These are phyloP conservation scores for Pleurotus citrinopileatus DNA, from an alignment of 768 basidiomycete species.

Conservation along the genomic window DNA sequence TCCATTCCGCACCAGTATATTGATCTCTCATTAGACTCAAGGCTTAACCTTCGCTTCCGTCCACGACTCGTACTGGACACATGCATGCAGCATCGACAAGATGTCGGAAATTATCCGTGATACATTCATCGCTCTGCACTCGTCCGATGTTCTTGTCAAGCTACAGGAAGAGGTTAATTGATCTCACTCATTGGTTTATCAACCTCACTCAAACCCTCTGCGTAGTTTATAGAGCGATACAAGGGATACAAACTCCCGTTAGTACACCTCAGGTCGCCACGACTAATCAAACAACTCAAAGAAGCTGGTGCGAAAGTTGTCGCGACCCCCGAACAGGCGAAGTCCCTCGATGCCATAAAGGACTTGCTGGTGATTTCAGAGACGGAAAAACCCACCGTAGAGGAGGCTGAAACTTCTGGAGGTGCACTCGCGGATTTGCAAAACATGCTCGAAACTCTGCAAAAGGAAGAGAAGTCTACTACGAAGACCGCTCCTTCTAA, in stretches of 20 bases:
- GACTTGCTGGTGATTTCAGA: slow-evolving; percentile 8
- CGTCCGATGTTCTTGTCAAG: slow-evolving; percentile 74
- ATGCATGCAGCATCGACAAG: slow-evolving; percentile 79
- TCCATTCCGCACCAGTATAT: slow-evolving; percentile 3
- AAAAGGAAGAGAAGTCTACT: slow-evolving; percentile 1
- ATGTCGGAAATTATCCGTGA: slow-evolving; percentile 91
- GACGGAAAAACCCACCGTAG: slow-evolving; percentile 23
- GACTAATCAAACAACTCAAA: slow-evolving; percentile 37
- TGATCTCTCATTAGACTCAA: slow-evolving; percentile 45
- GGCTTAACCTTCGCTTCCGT: slow-evolving; percentile 89
- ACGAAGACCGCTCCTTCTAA: neutral
- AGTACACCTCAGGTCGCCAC: slow-evolving; percentile 34
- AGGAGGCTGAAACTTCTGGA: slow-evolving; percentile 23
- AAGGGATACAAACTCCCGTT: slow-evolving; percentile 68
- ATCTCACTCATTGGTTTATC: too few species aligned
- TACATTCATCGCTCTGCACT: slow-evolving; percentile 91
- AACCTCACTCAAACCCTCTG: neutral
- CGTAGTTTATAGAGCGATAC: slow-evolving; percentile 76
- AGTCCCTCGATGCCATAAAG: slow-evolving; percentile 5
- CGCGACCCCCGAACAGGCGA: slow-evolving; percentile 20
- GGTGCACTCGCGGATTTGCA: neutral
- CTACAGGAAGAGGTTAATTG: slow-evolving; percentile 69
- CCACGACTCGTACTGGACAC: slow-evolving; percentile 99
- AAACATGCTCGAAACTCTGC: slow-evolving; percentile 6
- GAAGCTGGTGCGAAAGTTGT: slow-evolving; percentile 43